These are phyloP conservation scores for Chaetomium globosum DNA, from an alignment of 2,329 filamentous ascomycete genomes.

Conservation along the genomic window DNA sequence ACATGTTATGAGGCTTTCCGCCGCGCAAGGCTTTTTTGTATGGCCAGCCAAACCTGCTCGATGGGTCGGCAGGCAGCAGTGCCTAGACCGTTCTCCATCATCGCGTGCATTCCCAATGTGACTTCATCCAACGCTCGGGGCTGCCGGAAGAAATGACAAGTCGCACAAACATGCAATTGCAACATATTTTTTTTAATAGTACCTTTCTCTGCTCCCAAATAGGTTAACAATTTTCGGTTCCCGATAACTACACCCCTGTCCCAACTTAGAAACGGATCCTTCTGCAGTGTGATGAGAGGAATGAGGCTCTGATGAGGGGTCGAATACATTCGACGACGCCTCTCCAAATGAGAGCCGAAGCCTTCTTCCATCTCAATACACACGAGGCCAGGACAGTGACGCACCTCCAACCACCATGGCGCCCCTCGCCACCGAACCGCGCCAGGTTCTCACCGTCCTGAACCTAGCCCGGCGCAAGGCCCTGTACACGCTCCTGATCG, in stretches of 20 bases:
- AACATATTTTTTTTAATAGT: not conserved
- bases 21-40: not conserved
- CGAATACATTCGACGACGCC: not conserved
- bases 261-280: not conserved
- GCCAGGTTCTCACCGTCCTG: slow-evolving; percentile 58
- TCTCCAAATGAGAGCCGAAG: not conserved
- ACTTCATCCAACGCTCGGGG: not conserved
- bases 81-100: not conserved
- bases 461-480: slow-evolving; percentile 56
- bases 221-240: not conserved
- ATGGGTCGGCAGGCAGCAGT: not conserved
- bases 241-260: not conserved
- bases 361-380: not conserved
- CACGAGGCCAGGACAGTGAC: no score
- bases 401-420: slow-evolving; percentile 47
- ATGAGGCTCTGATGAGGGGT: not conserved
- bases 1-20: not conserved
- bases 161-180: not conserved
- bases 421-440: slow-evolving; percentile 57
- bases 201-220: not conserved
- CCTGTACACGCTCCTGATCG: slow-evolving; percentile 53
- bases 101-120: not conserved
- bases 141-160: not conserved
- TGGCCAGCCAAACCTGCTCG: not conserved
- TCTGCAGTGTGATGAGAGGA: not conserved